phyloP scores from a whole-genome alignment of 179 eudicot genomes.

The Kewa caespitosa region DNA sequence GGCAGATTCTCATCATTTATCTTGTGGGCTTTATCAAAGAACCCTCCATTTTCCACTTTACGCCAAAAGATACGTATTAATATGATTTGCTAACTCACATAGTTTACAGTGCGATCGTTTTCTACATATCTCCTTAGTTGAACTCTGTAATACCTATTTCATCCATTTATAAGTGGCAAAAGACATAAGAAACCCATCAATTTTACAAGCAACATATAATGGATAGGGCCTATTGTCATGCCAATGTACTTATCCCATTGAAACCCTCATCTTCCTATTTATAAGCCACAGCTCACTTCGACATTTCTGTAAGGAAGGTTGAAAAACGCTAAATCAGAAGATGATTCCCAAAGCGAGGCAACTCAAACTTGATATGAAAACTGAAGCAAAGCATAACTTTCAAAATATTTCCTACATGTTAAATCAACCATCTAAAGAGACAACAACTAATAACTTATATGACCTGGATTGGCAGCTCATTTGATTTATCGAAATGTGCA shows the following conservation, averaged over 20 bases:
- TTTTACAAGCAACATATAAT: not conserved
- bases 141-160: slow-evolving; percentile 33
- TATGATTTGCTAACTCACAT: slow-evolving; percentile 18
- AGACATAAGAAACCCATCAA: not conserved
- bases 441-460: not conserved
- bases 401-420: not conserved
- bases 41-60: slow-evolving; percentile 50
- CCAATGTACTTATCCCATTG: not conserved
- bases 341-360: too few species aligned
- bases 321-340: too few species aligned
- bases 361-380: too few species aligned
- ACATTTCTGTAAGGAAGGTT: too few species aligned
- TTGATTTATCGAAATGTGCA: slow-evolving; percentile 16
- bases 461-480: slow-evolving; percentile 22
- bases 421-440: not conserved
- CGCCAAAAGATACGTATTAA: slow-evolving; percentile 21
- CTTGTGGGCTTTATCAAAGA: slow-evolving; percentile 30
- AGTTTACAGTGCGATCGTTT: slow-evolving; percentile 28
- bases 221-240: not conserved
- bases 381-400: not conserved
- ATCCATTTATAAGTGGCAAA: slow-evolving; percentile 26
- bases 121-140: slow-evolving; percentile 24
- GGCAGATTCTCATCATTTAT: slow-evolving; percentile 30
- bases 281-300: too few species aligned
- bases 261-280: too few species aligned